Conservation (phyloP, 169 alveolate genomes). For the Cryptosporidium sp. region DNA sequence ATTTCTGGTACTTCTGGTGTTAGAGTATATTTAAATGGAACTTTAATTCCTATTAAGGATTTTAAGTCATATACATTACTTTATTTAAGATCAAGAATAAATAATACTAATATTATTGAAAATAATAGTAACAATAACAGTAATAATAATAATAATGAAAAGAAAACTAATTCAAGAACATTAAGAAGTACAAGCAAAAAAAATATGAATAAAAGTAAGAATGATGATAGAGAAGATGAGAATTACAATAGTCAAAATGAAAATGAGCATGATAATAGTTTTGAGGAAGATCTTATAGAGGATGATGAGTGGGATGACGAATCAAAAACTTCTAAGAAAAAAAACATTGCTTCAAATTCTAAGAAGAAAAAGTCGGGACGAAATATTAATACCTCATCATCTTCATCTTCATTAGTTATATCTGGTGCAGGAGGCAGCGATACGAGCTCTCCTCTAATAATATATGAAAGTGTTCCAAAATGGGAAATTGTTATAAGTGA, state of each 20-base stretch:
- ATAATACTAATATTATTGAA: not conserved
- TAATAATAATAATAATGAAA: not conserved
- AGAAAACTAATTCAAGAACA: not conserved
- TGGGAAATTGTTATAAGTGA: conserved; percentile 89
- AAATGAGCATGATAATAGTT: conserved; percentile 2
- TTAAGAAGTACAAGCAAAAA: conserved; percentile 5
- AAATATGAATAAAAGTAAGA: not conserved
- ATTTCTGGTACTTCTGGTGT: conserved; percentile 98
- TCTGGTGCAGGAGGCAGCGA: conserved; percentile 76
- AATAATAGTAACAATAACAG: not conserved
- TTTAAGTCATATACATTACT: conserved; percentile 95
- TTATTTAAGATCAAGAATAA: conserved; percentile 82
- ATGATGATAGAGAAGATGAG: not conserved
- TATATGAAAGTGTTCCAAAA: conserved; percentile 81
- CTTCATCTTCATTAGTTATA: conserved; percentile 3
- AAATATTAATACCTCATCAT: not conserved
- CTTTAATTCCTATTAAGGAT: conserved; percentile 88
- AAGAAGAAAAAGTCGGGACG: not conserved
- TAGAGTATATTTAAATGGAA: conserved; percentile 93
- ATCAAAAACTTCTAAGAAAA: not conserved
- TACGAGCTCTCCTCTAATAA: conserved; percentile 77
- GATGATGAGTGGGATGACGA: conserved; percentile 75
- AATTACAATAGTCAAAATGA: not conserved
- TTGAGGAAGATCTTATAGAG: conserved; percentile 5
- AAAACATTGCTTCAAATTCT: not conserved